Conservation (phyloP, 2,329 filamentous ascomycete genomes). For the Cytospora piceae region DNA sequence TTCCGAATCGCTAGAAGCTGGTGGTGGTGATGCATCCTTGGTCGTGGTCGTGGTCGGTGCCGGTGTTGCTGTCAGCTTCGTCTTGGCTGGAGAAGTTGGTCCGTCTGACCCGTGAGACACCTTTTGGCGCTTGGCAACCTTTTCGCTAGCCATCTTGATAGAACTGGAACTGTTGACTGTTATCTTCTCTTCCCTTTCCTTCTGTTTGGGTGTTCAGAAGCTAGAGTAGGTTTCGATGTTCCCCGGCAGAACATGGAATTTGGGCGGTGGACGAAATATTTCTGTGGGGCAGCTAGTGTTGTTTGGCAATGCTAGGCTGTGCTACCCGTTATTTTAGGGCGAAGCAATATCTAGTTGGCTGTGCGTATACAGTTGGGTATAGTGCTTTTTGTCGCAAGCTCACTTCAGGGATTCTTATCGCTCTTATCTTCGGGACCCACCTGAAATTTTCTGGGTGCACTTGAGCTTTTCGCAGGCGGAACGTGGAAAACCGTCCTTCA, state of each 20-base stretch:
- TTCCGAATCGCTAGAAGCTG: slow-evolving; percentile 30
- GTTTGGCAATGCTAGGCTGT: neutral
- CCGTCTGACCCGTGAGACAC: slow-evolving; percentile 37
- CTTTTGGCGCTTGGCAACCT: slow-evolving; percentile 48
- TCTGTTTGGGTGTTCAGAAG: neutral
- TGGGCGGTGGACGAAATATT: slow-evolving; percentile 10
- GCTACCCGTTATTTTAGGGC: neutral
- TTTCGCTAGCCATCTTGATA: slow-evolving; percentile 5
- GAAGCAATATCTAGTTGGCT: neutral
- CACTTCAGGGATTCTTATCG: slow-evolving; percentile 24
- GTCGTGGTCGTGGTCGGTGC: slow-evolving; percentile 26
- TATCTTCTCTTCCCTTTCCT: neutral
- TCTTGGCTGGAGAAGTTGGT: slow-evolving; percentile 12
- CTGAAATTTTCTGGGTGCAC: slow-evolving; percentile 40
- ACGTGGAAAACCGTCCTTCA: neutral
- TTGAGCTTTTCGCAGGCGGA: slow-evolving; percentile 4
- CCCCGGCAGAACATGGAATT: neutral
- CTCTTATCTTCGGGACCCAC: slow-evolving; percentile 43
- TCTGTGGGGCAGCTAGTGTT: slow-evolving; percentile 12
- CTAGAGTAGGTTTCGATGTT: neutral
- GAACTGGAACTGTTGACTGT: neutral
- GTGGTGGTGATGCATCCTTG: slow-evolving; percentile 21
- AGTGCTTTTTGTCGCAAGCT: neutral
- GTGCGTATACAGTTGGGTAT: neutral
- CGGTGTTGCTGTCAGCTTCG: slow-evolving; percentile 29